Evolutionary conservation across 768 basidiomycete genomes (phyloP).

Genomic region (Lentinula lateritia): DNA sequence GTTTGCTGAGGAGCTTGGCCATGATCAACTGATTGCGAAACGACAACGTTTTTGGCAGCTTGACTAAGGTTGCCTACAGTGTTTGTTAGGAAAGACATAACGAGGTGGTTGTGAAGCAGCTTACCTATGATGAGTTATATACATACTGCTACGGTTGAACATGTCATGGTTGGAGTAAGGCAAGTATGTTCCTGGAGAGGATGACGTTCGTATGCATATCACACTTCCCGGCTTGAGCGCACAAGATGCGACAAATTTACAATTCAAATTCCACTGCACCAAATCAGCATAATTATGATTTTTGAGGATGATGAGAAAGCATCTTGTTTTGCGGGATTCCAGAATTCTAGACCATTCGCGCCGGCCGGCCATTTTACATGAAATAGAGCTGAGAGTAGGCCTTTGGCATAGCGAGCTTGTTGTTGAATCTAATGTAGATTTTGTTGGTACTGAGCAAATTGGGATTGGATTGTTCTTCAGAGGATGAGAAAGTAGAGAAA

Average conservation of each 20-base stretch:
- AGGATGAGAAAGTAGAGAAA: not conserved
- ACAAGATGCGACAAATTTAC: no score
- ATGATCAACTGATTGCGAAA: not conserved
- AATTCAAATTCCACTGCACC: no score
- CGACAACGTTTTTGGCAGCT: slow-evolving; percentile 1
- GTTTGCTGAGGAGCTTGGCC: not conserved
- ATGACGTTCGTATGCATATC: not conserved
- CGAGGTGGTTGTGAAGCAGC: not conserved
- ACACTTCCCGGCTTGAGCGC: not conserved
- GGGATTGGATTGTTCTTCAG: not conserved
- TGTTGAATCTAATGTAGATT: no score
- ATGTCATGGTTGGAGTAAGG: slow-evolving; percentile 2
- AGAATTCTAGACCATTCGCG: no score
- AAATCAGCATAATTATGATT: no score
- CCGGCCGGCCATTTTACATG: no score
- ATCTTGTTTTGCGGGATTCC: no score
- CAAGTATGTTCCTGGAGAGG: not conserved
- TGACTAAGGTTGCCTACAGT: not conserved
- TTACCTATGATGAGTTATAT: not conserved
- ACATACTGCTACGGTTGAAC: not conserved
- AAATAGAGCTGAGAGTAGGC: no score
- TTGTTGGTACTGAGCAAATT: not conserved
- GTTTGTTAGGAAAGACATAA: slow-evolving; percentile 3
- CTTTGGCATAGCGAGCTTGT: no score
- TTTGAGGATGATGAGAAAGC: no score